A percentile compares a stretch with the other conserved stretches of the same genome.
Conservation (phyloP, 2,329 filamentous ascomycete species). For the Trichoderma oligosporum region DNA sequence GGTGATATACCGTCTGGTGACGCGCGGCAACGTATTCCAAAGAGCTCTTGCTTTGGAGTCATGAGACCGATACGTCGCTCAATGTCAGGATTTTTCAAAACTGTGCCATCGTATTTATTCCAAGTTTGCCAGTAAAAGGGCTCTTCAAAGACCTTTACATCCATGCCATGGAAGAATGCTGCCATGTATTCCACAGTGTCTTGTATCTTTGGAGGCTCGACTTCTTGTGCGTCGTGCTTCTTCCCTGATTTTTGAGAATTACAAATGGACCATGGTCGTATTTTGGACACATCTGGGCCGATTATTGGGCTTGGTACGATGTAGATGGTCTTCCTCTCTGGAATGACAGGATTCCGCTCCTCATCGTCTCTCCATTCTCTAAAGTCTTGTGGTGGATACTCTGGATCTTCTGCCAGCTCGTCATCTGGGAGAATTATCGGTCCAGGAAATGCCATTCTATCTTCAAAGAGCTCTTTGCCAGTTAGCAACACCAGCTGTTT, state of each 20-base stretch:
- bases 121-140: conserved; percentile 48
- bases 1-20: conserved; percentile 45
- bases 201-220: conserved; percentile 26
- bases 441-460: conserved; percentile 47
- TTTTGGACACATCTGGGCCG: conserved; percentile 32
- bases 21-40: conserved; percentile 50
- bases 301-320: conserved; percentile 46
- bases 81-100: background rate
- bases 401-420: conserved; percentile 52
- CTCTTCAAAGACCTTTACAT: conserved; percentile 42
- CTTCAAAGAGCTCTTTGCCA: conserved; percentile 20
- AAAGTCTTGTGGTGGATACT: conserved; percentile 49
- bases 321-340: conserved; percentile 49
- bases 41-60: conserved; percentile 31
- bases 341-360: conserved; percentile 48
- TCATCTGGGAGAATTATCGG: conserved; percentile 59
- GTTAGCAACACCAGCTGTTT: conserved; percentile 10
- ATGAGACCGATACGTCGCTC: conserved; percentile 44
- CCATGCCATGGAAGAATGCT: conserved; percentile 52
- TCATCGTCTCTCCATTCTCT: conserved; percentile 45
- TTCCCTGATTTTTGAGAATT: background rate
- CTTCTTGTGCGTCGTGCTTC: conserved; percentile 24
- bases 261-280: conserved; percentile 41
- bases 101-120: conserved; percentile 29
- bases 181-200: conserved; percentile 38